Evolutionary conservation across 495 filamentous ascomycete species (phyloP).

Genomic region (Lepraria neglecta): DNA sequence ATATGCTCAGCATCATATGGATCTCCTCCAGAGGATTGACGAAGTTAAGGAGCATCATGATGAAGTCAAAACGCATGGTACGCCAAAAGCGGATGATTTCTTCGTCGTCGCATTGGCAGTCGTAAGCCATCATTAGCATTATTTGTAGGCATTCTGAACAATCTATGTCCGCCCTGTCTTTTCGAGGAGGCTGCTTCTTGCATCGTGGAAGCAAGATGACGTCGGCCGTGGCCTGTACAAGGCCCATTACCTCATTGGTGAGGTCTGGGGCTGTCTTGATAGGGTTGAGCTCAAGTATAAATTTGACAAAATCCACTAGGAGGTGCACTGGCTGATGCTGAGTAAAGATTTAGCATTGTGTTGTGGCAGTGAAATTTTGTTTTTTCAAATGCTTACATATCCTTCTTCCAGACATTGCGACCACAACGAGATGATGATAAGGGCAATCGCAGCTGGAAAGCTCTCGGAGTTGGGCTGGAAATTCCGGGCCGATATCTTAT

Average conservation of each 20-base stretch:
- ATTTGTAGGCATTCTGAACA: conserved; percentile 52
- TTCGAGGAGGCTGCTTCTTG: conserved; percentile 41
- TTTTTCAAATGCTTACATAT: conserved; percentile 34
- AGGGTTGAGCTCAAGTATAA: conserved; percentile 47
- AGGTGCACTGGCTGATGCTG: conserved; percentile 47
- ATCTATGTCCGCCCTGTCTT: conserved; percentile 47
- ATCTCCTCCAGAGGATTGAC: conserved; percentile 55
- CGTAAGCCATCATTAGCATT: conserved; percentile 51
- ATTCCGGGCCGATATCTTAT: conserved; percentile 40
- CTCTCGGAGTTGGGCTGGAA: conserved; percentile 34
- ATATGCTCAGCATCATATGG: conserved; percentile 48
- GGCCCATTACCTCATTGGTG: conserved; percentile 46
- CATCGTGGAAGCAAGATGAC: conserved; percentile 52
- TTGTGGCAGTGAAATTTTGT: no score
- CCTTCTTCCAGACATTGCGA: conserved; percentile 53
- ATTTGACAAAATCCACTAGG: conserved; percentile 50
- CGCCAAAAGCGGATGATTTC: conserved; percentile 53
- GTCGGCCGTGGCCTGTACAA: conserved; percentile 51
- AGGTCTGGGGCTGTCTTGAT: conserved; percentile 41
- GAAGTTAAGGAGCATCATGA: conserved; percentile 55
- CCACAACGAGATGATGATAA: conserved; percentile 54
- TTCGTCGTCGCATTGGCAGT: conserved; percentile 38
- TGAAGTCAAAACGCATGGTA: conserved; percentile 54
- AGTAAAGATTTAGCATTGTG: conserved; percentile 14
- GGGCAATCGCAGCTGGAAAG: conserved; percentile 48